A percentile compares a stretch with the other conserved stretches of the same genome.
Evolutionary conservation across 2,329 filamentous ascomycete species (phyloP).

Genomic region (Pyricularia sp.): DNA sequence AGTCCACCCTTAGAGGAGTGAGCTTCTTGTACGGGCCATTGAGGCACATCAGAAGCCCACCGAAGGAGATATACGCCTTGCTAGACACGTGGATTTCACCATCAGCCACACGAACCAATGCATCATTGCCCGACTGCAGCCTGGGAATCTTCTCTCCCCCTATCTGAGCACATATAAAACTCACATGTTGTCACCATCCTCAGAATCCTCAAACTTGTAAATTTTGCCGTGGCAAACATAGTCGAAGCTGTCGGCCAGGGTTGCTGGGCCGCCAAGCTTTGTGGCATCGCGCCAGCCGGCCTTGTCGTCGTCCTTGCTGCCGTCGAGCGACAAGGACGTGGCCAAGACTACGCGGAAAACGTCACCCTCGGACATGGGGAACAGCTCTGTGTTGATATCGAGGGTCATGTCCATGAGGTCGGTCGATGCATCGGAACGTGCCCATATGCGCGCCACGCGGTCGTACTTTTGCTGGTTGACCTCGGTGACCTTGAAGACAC

Average conservation of each 20-base stretch:
- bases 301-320: constrained; percentile 55
- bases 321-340: constrained; percentile 76
- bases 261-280: constrained; percentile 39
- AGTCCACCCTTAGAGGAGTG: constrained; percentile 79
- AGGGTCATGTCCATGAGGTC: constrained; percentile 46
- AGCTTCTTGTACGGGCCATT: constrained; percentile 95
- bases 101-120: background rate
- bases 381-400: constrained; percentile 90
- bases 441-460: constrained; percentile 76
- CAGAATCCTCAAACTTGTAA: constrained; percentile 73
- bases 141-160: background rate
- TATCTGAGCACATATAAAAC: constrained; percentile 19
- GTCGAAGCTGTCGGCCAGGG: constrained; percentile 67
- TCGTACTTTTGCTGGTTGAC: constrained; percentile 86
- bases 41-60: constrained; percentile 77
- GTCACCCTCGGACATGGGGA: constrained; percentile 62
- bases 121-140: background rate
- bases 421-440: constrained; percentile 62
- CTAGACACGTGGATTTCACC: constrained; percentile 29
- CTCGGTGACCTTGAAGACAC: constrained; percentile 70
- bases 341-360: constrained; percentile 70
- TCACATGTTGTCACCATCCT: constrained; percentile 74
- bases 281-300: constrained; percentile 71
- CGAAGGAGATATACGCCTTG: constrained; percentile 89
- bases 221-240: constrained; percentile 85